Evolutionary conservation across 352 stramenopile genomes (phyloP).

Genomic region (Phytophthora cactorum): DNA sequence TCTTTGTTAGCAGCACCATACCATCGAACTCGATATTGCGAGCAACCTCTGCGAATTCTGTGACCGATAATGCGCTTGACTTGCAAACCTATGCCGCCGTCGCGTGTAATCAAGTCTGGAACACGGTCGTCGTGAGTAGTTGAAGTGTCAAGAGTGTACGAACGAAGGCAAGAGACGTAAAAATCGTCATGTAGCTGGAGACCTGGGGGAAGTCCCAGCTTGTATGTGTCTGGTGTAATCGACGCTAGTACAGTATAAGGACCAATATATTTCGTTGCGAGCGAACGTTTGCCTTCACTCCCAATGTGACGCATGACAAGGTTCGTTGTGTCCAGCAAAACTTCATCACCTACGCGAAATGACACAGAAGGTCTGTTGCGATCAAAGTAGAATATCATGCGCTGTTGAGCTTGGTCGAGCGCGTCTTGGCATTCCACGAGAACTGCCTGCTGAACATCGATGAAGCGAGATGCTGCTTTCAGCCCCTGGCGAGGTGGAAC

Average conservation of each 20-base stretch:
- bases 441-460: slow-evolving; percentile 3
- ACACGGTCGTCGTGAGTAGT: no score
- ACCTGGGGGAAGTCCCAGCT: neutral
- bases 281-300: neutral
- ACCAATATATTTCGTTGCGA: neutral
- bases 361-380: neutral
- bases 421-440: slow-evolving; percentile 7
- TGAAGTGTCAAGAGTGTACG: no score
- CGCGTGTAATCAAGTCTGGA: no score
- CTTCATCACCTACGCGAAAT: slow-evolving; percentile 8
- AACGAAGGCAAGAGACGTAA: neutral
- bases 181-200: neutral
- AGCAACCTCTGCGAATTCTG: no score
- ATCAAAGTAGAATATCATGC: slow-evolving; percentile 15
- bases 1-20: no score
- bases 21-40: no score
- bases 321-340: neutral
- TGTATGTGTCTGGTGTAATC: neutral
- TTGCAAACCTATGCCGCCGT: no score
- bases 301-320: neutral
- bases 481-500: no score
- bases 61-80: no score
- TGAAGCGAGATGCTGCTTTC: neutral
- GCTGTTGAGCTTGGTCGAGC: slow-evolving; percentile 12
- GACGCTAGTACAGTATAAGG: neutral